Evolutionary conservation across 371 early-diverging fungal genomes (phyloP).

Genomic region (Fennellomyces sp.): DNA sequence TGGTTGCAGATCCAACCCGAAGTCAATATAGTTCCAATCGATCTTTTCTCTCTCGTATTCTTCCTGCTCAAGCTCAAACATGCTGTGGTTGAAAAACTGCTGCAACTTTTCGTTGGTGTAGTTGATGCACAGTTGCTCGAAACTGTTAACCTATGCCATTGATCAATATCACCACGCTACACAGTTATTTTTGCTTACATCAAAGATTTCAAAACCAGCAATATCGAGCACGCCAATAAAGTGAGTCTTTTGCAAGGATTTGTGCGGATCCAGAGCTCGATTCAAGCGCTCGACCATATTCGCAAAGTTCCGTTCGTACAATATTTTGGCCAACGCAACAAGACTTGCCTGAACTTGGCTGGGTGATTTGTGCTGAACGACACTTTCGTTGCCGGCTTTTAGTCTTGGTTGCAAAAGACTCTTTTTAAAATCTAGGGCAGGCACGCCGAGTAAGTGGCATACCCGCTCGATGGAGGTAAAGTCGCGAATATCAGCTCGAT

Average conservation of each 20-base stretch:
- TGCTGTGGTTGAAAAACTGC: constrained; percentile 99
- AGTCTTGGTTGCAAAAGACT: constrained; percentile 89
- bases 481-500: constrained; percentile 88
- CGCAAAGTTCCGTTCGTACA: constrained; percentile 99
- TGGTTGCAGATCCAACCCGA: constrained; percentile 98
- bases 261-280: constrained; percentile 75
- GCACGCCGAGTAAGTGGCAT: constrained; percentile 95
- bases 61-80: constrained; percentile 99
- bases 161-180: neutral
- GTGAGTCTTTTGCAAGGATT: constrained; percentile 40
- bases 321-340: constrained; percentile 91
- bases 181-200: constrained; percentile 66
- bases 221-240: constrained; percentile 99
- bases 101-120: constrained; percentile 99
- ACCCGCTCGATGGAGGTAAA: constrained; percentile 83
- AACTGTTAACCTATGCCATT: constrained; percentile 81
- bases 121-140: constrained; percentile 99
- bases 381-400: constrained; percentile 98
- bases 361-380: constrained; percentile 85
- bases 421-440: constrained; percentile 85
- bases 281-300: constrained; percentile 92
- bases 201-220: constrained; percentile 99
- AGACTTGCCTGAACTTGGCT: constrained; percentile 90
- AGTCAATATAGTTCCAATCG: constrained; percentile 99
- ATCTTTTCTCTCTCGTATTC: constrained; percentile 98